Percentiles rank a stretch among this genome's conserved stretches.
These are phyloP conservation scores for Exophiala spinifera DNA, from an alignment of 2,329 filamentous ascomycete species.

Conservation along the genomic window DNA sequence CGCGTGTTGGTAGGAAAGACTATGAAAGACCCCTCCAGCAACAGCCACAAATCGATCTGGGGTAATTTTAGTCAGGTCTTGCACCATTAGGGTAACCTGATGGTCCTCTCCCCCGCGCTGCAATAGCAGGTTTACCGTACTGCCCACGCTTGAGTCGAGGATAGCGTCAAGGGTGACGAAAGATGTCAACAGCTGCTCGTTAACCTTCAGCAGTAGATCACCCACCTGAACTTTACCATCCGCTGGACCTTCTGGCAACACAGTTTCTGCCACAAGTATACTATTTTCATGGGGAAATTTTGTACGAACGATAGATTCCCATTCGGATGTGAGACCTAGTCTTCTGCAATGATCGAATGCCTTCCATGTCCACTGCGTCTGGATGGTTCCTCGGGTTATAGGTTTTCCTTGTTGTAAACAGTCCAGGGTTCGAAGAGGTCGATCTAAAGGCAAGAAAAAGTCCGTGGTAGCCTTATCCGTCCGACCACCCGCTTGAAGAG, in stretches of 20 bases:
- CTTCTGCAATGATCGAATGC: constrained; percentile 95
- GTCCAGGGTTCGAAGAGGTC: constrained; percentile 79
- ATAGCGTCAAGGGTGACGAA: constrained; percentile 91
- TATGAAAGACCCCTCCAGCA: constrained; percentile 89
- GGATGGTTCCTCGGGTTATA: constrained; percentile 91
- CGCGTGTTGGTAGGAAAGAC: constrained; percentile 97
- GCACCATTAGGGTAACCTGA: constrained; percentile 78
- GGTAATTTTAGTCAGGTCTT: constrained; percentile 89
- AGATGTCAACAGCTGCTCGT: constrained; percentile 86
- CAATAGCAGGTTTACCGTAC: constrained; percentile 73
- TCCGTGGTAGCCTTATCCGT: constrained; percentile 95
- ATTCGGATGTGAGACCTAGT: constrained; percentile 76
- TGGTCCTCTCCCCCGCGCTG: constrained; percentile 87
- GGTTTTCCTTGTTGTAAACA: constrained; percentile 74
- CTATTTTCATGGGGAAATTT: constrained; percentile 90
- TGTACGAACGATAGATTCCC: constrained; percentile 80
- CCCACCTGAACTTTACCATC: constrained; percentile 87
- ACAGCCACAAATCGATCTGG: constrained; percentile 94
- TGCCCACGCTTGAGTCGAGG: constrained; percentile 79
- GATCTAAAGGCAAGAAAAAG: constrained; percentile 92
- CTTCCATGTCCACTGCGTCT: constrained; percentile 95
- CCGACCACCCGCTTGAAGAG: constrained; percentile 88
- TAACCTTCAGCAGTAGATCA: constrained; percentile 89
- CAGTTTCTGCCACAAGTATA: constrained; percentile 94
- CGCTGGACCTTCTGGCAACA: constrained; percentile 85